Evolutionary conservation across 2,329 filamentous ascomycete species (phyloP), one percentile per base, ranked within the genome.

Genomic region (Alternaria sp.): DNA sequence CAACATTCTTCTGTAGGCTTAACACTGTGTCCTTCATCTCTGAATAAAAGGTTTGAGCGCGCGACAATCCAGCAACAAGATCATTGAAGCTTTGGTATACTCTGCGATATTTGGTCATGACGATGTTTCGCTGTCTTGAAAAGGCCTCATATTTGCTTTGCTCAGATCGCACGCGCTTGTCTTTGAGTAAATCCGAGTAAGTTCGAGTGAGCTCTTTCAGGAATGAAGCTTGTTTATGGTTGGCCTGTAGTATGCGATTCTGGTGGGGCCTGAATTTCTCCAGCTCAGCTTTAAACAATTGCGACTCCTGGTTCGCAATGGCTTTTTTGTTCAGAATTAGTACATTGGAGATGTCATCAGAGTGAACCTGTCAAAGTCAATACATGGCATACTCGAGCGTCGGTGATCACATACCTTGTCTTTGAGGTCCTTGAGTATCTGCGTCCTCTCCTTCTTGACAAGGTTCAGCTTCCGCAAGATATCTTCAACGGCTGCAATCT

Each of bases 301-400:
- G 93, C 12, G 85, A 89, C 78, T 99, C 95, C 72, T 95, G 94
- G 73, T 93, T 96, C 20, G 93, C 87, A 72, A 98, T 94, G 2
- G 93, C 91, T 80, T 98, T 99, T 78, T 98, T 98, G 84, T 99
- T 99, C 60, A 99, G 83, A 57, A 99, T 99, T 61, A 99, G 84
- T 12, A 98, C 94, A 74, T 97, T 95, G 5, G 94, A 97, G 65
- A 99, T 99, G 73, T 99, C 96, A 74, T 99, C 96, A 67, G 91
- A 93, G 80, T 96, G 94, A 54, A 94, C 90, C 94, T 97, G 66
- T 14, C 48, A 20, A 41, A 28, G 44, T 66, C 55, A 64, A 63
- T 38, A 54, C 38, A 11, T 7, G 5, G 7, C 18, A 38, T 39
- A 20, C 14, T 5, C 3, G 20, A n/a, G 22, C 7, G 4, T 24